Percentiles rank a stretch among this genome's conserved stretches.
Conservation (phyloP, 1,284 basidiomycete species). For the Pascua sp. region DNA sequence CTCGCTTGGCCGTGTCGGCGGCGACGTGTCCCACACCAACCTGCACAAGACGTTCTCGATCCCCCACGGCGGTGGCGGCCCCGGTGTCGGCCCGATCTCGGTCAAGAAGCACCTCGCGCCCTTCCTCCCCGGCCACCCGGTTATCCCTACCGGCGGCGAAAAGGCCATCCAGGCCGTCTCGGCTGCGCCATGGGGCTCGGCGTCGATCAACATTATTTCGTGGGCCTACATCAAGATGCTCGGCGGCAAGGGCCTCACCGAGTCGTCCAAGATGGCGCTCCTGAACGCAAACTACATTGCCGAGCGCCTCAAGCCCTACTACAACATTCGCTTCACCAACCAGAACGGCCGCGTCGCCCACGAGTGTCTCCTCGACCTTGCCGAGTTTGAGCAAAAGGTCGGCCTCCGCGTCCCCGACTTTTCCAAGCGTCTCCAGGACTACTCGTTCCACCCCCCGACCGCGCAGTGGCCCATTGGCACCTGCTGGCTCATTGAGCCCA, state of each 20-base stretch:
- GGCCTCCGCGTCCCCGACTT: slow-evolving; percentile 93
- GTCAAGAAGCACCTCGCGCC: slow-evolving; percentile 88
- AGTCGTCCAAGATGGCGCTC: slow-evolving; percentile 80
- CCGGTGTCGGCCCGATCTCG: slow-evolving; percentile 87
- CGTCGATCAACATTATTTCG: slow-evolving; percentile 92
- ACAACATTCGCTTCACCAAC: slow-evolving; percentile 87
- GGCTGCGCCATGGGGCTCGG: slow-evolving; percentile 88
- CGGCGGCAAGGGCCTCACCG: slow-evolving; percentile 79
- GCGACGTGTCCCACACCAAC: slow-evolving; percentile 97
- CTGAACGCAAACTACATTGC: slow-evolving; percentile 98
- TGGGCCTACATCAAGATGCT: slow-evolving; percentile 99
- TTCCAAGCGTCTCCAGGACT: slow-evolving; percentile 76
- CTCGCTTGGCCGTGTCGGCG: slow-evolving; percentile 91
- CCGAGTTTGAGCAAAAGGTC: slow-evolving; percentile 83
- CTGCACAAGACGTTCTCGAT: slow-evolving; percentile 73
- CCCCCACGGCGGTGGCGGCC: slow-evolving; percentile 96
- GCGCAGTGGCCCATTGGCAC: slow-evolving; percentile 81
- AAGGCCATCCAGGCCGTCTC: slow-evolving; percentile 82
- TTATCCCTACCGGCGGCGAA: slow-evolving; percentile 63
- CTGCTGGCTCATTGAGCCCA: slow-evolving; percentile 79
- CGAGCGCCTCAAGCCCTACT: slow-evolving; percentile 75
- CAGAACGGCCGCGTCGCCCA: slow-evolving; percentile 87
- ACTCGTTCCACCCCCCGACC: slow-evolving; percentile 46
- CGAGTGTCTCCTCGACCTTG: slow-evolving; percentile 90
- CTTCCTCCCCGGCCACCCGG: slow-evolving; percentile 89